Evolutionary conservation across 116 monocot species (phyloP).

Genomic region (Cymodocea nodosa): DNA sequence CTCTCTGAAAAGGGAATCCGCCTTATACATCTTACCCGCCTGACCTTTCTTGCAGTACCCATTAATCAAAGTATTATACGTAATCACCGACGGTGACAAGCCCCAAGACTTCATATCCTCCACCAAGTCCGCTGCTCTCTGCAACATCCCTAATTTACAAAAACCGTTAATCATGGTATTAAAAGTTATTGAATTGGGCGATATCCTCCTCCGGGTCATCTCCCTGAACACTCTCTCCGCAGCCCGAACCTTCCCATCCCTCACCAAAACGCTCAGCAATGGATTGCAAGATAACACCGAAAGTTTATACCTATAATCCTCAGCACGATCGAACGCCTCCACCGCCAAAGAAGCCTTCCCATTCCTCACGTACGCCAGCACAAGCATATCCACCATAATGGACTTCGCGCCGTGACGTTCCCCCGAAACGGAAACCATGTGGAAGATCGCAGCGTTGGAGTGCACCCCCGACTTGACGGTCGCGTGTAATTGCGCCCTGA

Average conservation of each 20-base stretch:
- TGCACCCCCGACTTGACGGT: constrained; percentile 10
- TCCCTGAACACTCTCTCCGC: constrained; percentile 40
- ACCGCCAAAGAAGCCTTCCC: constrained; percentile 20
- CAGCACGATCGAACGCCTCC: constrained; percentile 42
- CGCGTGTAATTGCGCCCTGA: constrained; percentile 8
- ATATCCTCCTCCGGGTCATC: constrained; percentile 37
- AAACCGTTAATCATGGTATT: constrained; percentile 63
- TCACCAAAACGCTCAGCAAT: constrained; percentile 36
- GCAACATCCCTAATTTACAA: constrained; percentile 51
- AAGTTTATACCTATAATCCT: constrained; percentile 38
- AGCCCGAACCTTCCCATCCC: constrained; percentile 9
- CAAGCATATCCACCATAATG: constrained; percentile 60
- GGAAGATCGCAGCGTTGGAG: constrained; percentile 36
- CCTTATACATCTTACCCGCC: constrained; percentile 57
- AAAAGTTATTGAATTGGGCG: constrained; percentile 63
- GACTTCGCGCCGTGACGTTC: constrained; percentile 22
- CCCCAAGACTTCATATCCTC: constrained; percentile 73
- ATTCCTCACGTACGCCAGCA: constrained; percentile 38
- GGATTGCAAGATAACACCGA: constrained; percentile 58
- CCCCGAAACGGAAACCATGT: constrained; percentile 27
- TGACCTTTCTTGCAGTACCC: constrained; percentile 60
- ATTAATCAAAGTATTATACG: constrained; percentile 71
- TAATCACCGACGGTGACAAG: constrained; percentile 44
- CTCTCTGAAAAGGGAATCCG: constrained; percentile 46
- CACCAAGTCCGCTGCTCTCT: constrained; percentile 42